phyloP scores from a whole-genome alignment of 345 rosid species.

The Clarkia xantiana region DNA sequence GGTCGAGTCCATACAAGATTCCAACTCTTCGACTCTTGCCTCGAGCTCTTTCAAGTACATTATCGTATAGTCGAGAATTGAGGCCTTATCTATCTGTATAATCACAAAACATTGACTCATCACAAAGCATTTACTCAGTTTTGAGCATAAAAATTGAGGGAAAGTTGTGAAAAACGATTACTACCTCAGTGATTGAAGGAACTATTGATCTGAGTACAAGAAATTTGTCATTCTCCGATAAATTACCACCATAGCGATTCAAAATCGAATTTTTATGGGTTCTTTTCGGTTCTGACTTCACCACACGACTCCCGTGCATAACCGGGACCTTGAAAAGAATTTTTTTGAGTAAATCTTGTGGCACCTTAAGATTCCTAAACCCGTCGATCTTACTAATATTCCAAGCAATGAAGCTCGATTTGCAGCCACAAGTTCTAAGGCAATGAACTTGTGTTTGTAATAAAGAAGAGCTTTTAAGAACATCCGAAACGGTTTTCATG shows the following conservation, averaged over 20 bases:
- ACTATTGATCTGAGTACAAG: conserved; percentile 48
- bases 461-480: conserved; percentile 26
- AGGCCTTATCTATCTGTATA: conserved; percentile 59
- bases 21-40: conserved; percentile 59
- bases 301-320: conserved; percentile 25
- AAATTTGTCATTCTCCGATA: conserved; percentile 34
- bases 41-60: conserved; percentile 56
- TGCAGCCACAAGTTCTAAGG: conserved; percentile 16
- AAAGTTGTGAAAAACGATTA: neutral
- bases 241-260: neutral
- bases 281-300: conserved; percentile 13
- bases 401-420: conserved; percentile 58
- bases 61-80: conserved; percentile 75
- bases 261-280: neutral
- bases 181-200: conserved; percentile 73
- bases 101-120: neutral
- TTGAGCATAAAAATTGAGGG: neutral
- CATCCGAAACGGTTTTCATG: conserved; percentile 33
- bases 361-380: conserved; percentile 11
- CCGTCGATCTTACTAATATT: conserved; percentile 17
- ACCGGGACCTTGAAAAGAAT: conserved; percentile 48
- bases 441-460: conserved; percentile 6
- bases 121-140: neutral
- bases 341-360: conserved; percentile 45
- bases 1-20: conserved; percentile 54